phyloP scores from a whole-genome alignment of 1,284 basidiomycete species.

The Meripilus lineatus region DNA sequence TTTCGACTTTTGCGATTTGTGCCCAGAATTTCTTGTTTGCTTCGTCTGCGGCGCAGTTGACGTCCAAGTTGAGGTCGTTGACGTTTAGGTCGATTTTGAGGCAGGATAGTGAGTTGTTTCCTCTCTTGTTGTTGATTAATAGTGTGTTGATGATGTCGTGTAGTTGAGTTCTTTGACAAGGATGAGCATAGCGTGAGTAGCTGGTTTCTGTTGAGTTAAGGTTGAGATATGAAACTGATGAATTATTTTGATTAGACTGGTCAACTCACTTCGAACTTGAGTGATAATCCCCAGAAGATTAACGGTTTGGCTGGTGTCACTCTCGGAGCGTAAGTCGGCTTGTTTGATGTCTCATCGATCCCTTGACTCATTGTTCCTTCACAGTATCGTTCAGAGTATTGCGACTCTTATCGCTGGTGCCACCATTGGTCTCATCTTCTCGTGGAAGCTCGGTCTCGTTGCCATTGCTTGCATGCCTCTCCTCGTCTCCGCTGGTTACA shows the following conservation, averaged over 20 bases:
- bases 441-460: conserved; percentile 77
- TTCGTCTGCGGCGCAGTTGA: conserved; percentile 62
- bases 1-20: conserved; percentile 58
- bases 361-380: background rate
- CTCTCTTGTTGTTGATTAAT: conserved; percentile 1
- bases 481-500: conserved; percentile 83
- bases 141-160: conserved; percentile 5
- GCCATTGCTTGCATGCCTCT: conserved; percentile 83
- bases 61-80: conserved; percentile 60
- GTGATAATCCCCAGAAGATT: conserved; percentile 90
- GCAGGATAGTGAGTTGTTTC: conserved; percentile 65
- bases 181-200: conserved; percentile 69
- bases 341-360: background rate
- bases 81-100: conserved; percentile 75
- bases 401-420: conserved; percentile 74
- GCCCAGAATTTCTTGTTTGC: conserved; percentile 69
- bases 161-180: conserved; percentile 85
- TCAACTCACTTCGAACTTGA: conserved; percentile 73
- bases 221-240: background rate
- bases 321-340: conserved; percentile 58
- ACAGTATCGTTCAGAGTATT: conserved; percentile 73
- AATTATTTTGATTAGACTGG: conserved; percentile 51
- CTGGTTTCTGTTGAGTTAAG: conserved; percentile 12
- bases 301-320: conserved; percentile 89
- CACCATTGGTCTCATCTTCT: conserved; percentile 75